Evolutionary conservation across 2,329 filamentous ascomycete genomes (phyloP), one percentile per base, ranked within the genome.

Genomic region (Penicillium fuscoglaucum): DNA sequence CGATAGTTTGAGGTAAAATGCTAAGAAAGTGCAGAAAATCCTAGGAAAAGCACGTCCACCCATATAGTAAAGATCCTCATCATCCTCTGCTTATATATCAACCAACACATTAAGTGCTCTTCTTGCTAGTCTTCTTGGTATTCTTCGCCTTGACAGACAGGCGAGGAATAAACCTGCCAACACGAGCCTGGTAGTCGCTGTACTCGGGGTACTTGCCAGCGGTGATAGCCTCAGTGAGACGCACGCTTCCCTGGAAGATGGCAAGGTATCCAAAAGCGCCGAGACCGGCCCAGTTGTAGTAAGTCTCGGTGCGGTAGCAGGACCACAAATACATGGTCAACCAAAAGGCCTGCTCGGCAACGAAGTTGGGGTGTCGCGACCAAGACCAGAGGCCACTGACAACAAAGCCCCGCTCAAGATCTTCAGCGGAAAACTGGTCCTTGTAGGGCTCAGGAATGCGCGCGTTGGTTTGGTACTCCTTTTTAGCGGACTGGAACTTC

Each of bases 361-460:
- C 86, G 71, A 98, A 99, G 75, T 99, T 99, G 48, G 95, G 95
- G 74, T 99, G 96, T 46, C 95, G 85, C 66, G 89, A 93, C 79
- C 88, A 92, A 0, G 87, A 88, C 88, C 90, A 99, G 8, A 99
- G 80, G 0, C 95, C 95, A 5, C 83, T 86, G 9, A 90, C 89
- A 63, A 90, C 83, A 77, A 99, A 99, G 43, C 95, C 95, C 39
- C 93, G 89, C 63, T 97, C 91, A 28, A 99, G 84, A 54, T 96
- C 91, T 60, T 86, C 85, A 65, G 88, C 86, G 0, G 81, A 83
- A 74, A 83, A 92, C 24, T 68, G 67, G 31, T 67, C 66, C 65
- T 79, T 78, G 72, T 75, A 81, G 29, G 75, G 75, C 6, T 77
- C 74, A 0, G 90, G 86, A 4, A 93, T 82, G 71, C 90, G 89